Percentiles rank a stretch among this genome's conserved stretches.
Conservation (phyloP, 495 filamentous ascomycete genomes). For the Penicillium dipodomyicola region DNA sequence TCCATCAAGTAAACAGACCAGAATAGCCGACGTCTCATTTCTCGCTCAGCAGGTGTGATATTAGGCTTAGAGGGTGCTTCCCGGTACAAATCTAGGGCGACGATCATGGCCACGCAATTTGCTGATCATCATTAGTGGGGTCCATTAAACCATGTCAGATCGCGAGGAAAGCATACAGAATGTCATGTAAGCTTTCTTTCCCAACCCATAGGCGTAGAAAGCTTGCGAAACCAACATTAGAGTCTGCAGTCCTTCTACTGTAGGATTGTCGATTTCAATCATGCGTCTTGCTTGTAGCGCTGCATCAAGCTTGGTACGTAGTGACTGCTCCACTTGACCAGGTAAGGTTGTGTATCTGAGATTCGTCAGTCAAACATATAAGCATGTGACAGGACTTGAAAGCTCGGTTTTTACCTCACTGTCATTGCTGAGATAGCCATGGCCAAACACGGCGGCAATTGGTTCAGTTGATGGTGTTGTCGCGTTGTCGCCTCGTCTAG, state of each 20-base stretch:
- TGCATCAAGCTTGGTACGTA: conserved; percentile 62
- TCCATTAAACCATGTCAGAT: conserved; percentile 6
- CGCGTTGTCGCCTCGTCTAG: conserved; percentile 69
- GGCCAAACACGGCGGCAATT: conserved; percentile 60
- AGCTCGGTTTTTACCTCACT: conserved; percentile 52
- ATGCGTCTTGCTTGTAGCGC: conserved; percentile 62
- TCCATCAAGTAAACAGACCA: conserved; percentile 86
- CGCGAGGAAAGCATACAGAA: conserved; percentile 52
- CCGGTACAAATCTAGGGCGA: conserved; percentile 73
- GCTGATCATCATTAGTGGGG: conserved; percentile 43
- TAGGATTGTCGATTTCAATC: conserved; percentile 75
- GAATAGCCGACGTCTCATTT: conserved; percentile 71
- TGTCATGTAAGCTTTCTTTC: conserved; percentile 84
- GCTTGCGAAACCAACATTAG: conserved; percentile 72
- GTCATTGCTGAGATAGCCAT: conserved; percentile 74
- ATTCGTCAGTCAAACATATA: conserved; percentile 9
- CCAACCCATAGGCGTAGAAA: conserved; percentile 71
- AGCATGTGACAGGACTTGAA: background rate
- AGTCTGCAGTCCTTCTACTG: conserved; percentile 70
- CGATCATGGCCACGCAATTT: conserved; percentile 75
- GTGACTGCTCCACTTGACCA: conserved; percentile 57
- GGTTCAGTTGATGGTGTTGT: conserved; percentile 62
- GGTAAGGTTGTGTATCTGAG: conserved; percentile 60
- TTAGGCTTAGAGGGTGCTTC: conserved; percentile 59
- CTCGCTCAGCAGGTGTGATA: conserved; percentile 60